Evolutionary conservation across 805 yeast genomes (phyloP).

Genomic region (Monosporozyma aerobia): DNA sequence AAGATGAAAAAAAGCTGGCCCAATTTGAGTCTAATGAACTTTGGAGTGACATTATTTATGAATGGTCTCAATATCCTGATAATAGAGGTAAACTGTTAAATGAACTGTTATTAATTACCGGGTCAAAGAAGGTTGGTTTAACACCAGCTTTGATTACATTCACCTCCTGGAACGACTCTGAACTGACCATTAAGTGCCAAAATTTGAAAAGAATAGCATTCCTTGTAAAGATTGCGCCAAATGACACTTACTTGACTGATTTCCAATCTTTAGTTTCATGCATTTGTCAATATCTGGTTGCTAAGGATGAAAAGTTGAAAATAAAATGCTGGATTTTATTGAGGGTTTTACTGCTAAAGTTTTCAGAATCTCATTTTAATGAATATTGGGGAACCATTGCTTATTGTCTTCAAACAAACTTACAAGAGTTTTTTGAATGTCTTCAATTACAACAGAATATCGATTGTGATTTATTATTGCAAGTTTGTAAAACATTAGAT

Average conservation of each 20-base stretch:
- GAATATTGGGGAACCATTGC: slow-evolving; percentile 64
- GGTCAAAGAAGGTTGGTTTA: slow-evolving; percentile 36
- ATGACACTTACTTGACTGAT: slow-evolving; percentile 43
- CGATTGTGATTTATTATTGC: slow-evolving; percentile 33
- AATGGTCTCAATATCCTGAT: slow-evolving; percentile 47
- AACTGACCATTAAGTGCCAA: slow-evolving; percentile 41
- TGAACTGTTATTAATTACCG: slow-evolving; percentile 21
- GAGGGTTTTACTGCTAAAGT: slow-evolving; percentile 55
- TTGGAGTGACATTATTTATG: slow-evolving; percentile 49
- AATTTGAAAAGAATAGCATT: slow-evolving; percentile 57
- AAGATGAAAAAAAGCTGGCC: slow-evolving; percentile 35
- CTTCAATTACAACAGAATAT: slow-evolving; percentile 22
- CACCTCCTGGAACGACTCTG: slow-evolving; percentile 61
- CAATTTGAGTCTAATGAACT: slow-evolving; percentile 10
- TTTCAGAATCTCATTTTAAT: slow-evolving; percentile 52
- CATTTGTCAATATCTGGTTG: slow-evolving; percentile 32
- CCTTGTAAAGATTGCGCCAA: slow-evolving; percentile 51
- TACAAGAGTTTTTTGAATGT: slow-evolving; percentile 25
- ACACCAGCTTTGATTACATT: slow-evolving; percentile 48
- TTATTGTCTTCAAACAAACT: slow-evolving; percentile 43
- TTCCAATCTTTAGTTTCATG: slow-evolving; percentile 40
- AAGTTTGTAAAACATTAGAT: slow-evolving; percentile 73
- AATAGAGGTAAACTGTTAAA: slow-evolving; percentile 45
- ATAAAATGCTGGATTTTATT: slow-evolving; percentile 40
- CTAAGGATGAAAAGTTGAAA: slow-evolving; percentile 23